A percentile compares a stretch with the other conserved stretches of the same genome.
Evolutionary conservation across 2,329 filamentous ascomycete genomes (phyloP).

Genomic region (Phyllosticta ampelicida): DNA sequence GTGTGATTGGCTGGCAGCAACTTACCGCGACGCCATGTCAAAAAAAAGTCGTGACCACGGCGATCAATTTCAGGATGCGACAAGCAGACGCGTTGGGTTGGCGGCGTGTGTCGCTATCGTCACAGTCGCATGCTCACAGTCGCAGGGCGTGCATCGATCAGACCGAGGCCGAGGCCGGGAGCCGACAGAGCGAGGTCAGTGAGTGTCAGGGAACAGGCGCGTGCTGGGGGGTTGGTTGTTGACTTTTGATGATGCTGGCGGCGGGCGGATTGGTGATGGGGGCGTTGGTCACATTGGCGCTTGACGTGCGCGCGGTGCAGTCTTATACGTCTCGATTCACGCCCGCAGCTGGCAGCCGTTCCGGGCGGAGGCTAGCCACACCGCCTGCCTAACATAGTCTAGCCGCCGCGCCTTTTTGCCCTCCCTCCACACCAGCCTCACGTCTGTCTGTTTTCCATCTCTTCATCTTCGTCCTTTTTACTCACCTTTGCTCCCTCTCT

Average conservation of each 20-base stretch:
- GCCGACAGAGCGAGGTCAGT: slow-evolving; percentile 2
- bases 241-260: neutral
- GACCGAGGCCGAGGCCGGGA: slow-evolving; percentile 8
- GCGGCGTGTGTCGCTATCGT: neutral
- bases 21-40: slow-evolving; percentile 11
- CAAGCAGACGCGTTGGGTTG: neutral
- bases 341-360: neutral
- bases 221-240: too few relatives aligned
- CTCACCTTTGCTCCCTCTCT: neutral
- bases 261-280: neutral
- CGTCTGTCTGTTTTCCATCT: neutral
- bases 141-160: neutral
- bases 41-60: slow-evolving; percentile 9
- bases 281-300: slow-evolving; percentile 9
- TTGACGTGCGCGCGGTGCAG: slow-evolving; percentile 9
- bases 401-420: neutral
- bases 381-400: neutral
- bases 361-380: neutral
- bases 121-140: slow-evolving; percentile 6
- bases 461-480: neutral
- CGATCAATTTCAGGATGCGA: neutral
- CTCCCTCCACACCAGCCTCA: neutral
- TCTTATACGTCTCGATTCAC: neutral
- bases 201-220: neutral
- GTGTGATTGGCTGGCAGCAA: slow-evolving; percentile 11